Base-by-base conservation (phyloP, 306 rosid species). In the Lathyrus aphaca region DNA sequence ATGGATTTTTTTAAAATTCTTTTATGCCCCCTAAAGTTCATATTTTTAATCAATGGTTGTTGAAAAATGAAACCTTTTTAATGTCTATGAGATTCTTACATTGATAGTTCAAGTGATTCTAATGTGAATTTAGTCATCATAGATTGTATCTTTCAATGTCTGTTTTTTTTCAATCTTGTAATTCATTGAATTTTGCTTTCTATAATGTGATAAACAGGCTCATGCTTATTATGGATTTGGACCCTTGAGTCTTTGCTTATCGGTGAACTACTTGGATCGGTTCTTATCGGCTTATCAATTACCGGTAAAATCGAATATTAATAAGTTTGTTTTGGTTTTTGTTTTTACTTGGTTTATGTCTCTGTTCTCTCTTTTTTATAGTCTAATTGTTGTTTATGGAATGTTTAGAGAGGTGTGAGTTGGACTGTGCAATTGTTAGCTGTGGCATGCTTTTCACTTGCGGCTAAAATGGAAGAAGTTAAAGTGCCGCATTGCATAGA, bases 221-320 rank as follows among this genome's bases (percentile, higher is more conserved):
- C 86, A 83, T 80, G 73, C 88, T 64, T 87, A 80, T 58, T 83
- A 78, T 76, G 82, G 86, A 58, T 90, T 90, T 83, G 91, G 98
- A 70, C 86, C 94, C 27, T 53, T 87, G 72, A 81, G 85, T 74
- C 59, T 85, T 57, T 94, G 84, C 79, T 83, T 94, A 49, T 82
- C 97, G 6, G 85, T 86, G 78, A 94, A 88, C 86, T 94, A 94
- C 87, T 77, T 86, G 87, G 98, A 94, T 80, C 95, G 98, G 23
- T 94, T 94, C 82, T 86, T 94, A 50, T 94, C 98, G 8, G 63
- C 77, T 10, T 66, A 78, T 59, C 81, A 85, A 37, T 78, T 91
- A 71, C 95, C 89, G 40, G 99, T 90, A 79, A 87, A 97, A 75
- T 80, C 45, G 0, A 66, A 60, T 43, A 32, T 25, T 77, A 29